Percentiles rank a stretch among this genome's conserved stretches.
phyloP scores from a whole-genome alignment of 176 grass and related monocot genomes.

The Ampelocalamus luodianensis region DNA sequence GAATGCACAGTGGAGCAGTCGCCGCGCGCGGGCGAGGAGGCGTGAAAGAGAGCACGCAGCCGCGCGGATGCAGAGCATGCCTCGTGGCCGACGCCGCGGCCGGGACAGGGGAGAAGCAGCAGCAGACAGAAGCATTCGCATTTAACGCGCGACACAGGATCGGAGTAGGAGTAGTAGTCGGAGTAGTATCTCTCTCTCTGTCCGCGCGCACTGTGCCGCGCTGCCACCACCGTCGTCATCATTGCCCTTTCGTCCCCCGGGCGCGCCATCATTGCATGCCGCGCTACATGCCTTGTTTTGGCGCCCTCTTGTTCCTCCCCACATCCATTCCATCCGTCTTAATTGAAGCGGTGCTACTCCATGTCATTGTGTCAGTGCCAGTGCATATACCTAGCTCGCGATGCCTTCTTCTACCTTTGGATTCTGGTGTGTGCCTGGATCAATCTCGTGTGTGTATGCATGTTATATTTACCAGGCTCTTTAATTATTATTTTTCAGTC shows the following conservation, averaged over 20 bases:
- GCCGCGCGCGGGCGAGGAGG: conserved; percentile 15
- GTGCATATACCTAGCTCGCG: not conserved
- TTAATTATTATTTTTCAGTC: not conserved
- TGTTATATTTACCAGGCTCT: not conserved
- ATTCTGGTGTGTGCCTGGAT: conserved; percentile 2
- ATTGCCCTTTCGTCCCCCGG: conserved; percentile 27
- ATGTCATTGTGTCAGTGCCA: not conserved
- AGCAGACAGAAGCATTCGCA: conserved; percentile 35
- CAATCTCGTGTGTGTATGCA: not conserved
- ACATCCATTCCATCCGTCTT: not conserved
- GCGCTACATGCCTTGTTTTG: not conserved
- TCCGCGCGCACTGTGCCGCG: not conserved
- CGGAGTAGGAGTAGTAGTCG: not conserved
- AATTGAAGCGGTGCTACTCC: not conserved
- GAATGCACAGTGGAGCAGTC: not conserved
- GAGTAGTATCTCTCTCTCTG: not conserved
- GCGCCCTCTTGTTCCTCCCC: not conserved
- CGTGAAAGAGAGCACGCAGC: conserved; percentile 15
- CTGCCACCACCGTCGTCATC: conserved; percentile 46
- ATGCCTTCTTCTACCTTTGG: not conserved
- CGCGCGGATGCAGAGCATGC: not conserved
- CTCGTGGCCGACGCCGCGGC: conserved; percentile 45
- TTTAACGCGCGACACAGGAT: conserved; percentile 48
- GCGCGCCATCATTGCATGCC: conserved; percentile 34
- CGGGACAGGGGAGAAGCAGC: not conserved